Base-by-base conservation (phyloP, 2,329 filamentous ascomycete genomes). In the Pyrenophora seminiperda region DNA sequence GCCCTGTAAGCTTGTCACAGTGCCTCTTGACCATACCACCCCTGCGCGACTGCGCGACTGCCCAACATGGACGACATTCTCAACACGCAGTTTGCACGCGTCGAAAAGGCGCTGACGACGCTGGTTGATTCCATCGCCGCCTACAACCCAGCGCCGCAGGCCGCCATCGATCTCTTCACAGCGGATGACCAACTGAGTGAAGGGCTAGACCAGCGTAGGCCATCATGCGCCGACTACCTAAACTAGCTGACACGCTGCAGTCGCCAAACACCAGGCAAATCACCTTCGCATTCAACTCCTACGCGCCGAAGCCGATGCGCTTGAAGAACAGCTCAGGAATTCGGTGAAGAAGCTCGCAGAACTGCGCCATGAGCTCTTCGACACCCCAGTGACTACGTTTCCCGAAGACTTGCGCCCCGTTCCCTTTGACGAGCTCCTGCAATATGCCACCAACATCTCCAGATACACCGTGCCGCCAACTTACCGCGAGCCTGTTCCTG, bases 51-150 rank as follows among this genome's bases (percentile, higher is more conserved):
- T 3, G 7, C 22, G 18, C 15, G 5, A 11, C 27, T 31, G 13
- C 11, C 17, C n/a, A 34, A 34, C 54, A 79, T 79, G 77, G 72
- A 76, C 45, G 63, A 67, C 40, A 53, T 74, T 22, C 71, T 80
- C 24, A 71, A 75, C 22, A 59, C 66, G 11, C 76, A 74, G 53
- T 79, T 78, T 53, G 68, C 76, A 58, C 73, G 77, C 52, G 67
- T 80, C 34, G 77, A 80, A 49, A 67, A 70, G 43, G 76, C 76
- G 4, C 77, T 95, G 15, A 81, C 82, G 10, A 84, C 78, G 20
- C 78, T 95, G 27, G 86, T 91, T 61, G 88, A 91, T 69, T 92
- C 89, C 0, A 88, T 95, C 55, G 81, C 89, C 5, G 89, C 90
- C 58, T 93, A 92, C 74, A 90, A 91, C 64, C 90, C 90, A 0